Evolutionary conservation across 2,329 filamentous ascomycete genomes (phyloP).

Genomic region (Fusarium keratoplasticum): DNA sequence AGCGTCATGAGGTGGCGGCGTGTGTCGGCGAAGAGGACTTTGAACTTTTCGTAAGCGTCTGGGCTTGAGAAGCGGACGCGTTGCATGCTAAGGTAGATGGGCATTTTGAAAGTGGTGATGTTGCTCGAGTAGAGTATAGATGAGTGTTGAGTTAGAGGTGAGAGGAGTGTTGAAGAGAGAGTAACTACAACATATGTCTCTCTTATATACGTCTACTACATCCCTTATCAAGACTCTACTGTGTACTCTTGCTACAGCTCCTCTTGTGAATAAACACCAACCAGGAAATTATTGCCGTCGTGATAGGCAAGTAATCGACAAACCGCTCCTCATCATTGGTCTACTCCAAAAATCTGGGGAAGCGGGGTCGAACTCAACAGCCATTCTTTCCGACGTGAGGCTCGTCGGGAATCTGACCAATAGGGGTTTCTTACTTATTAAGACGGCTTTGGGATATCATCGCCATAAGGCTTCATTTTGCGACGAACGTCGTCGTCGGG

Average conservation of each 20-base stretch:
- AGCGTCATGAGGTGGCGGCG: slow-evolving; percentile 25
- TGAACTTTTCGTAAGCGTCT: slow-evolving; percentile 26
- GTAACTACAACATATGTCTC: not conserved
- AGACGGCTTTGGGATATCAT: not conserved
- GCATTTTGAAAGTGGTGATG: not conserved
- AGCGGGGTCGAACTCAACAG: not conserved
- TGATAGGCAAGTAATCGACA: not conserved
- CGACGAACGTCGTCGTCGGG: not conserved
- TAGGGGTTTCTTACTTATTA: not conserved
- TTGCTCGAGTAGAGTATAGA: not conserved
- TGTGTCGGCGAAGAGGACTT: slow-evolving; percentile 27
- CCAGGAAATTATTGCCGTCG: slow-evolving; percentile 1
- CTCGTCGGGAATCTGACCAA: slow-evolving; percentile 5
- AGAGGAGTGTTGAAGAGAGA: not conserved
- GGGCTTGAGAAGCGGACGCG: slow-evolving; percentile 26
- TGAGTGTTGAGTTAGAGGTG: not conserved
- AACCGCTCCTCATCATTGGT: not conserved
- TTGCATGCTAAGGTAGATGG: slow-evolving; percentile 23
- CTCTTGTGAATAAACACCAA: not conserved
- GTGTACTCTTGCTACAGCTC: not conserved
- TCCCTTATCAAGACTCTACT: not conserved
- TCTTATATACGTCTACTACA: not conserved
- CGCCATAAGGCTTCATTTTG: not conserved
- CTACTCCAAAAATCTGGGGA: not conserved
- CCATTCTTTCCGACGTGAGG: not conserved